Evolutionary conservation across 371 early-diverging fungal genomes (phyloP).

Genomic region (Funneliformis caledonium): DNA sequence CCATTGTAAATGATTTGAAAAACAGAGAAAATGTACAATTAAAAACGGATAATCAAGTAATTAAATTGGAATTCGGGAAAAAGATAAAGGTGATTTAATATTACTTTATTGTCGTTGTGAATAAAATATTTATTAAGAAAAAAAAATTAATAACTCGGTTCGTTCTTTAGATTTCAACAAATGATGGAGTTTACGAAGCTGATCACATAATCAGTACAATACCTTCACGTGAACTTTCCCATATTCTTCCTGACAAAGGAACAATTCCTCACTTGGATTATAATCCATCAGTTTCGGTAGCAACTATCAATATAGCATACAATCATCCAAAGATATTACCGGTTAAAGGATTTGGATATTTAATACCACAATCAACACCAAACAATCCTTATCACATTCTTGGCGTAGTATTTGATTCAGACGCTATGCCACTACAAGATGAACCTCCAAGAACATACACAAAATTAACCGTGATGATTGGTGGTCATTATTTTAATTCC

Average conservation of each 20-base stretch:
- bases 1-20: slow-evolving; percentile 57
- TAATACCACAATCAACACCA: slow-evolving; percentile 72
- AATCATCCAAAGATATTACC: slow-evolving; percentile 52
- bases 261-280: slow-evolving; percentile 51
- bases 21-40: slow-evolving; percentile 60
- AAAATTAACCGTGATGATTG: slow-evolving; percentile 91
- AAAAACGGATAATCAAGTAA: slow-evolving; percentile 49
- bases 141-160: background rate
- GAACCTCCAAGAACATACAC: slow-evolving; percentile 46
- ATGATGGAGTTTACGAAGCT: slow-evolving; percentile 45
- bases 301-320: slow-evolving; percentile 87
- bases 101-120: background rate
- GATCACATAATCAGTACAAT: slow-evolving; percentile 74
- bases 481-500: slow-evolving; percentile 75
- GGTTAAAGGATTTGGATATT: slow-evolving; percentile 87
- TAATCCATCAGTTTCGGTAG: slow-evolving; percentile 80
- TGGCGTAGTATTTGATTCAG: slow-evolving; percentile 93
- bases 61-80: slow-evolving; percentile 45
- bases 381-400: slow-evolving; percentile 62
- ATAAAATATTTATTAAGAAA: background rate
- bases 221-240: slow-evolving; percentile 57
- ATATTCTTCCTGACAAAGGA: slow-evolving; percentile 44
- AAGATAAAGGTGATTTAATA: slow-evolving; percentile 49
- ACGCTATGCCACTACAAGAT: slow-evolving; percentile 73
- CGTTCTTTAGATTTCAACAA: slow-evolving; percentile 46